These are phyloP conservation scores for Aspergillus pseudotamarii DNA, from an alignment of 2,329 filamentous ascomycete species.

Conservation along the genomic window DNA sequence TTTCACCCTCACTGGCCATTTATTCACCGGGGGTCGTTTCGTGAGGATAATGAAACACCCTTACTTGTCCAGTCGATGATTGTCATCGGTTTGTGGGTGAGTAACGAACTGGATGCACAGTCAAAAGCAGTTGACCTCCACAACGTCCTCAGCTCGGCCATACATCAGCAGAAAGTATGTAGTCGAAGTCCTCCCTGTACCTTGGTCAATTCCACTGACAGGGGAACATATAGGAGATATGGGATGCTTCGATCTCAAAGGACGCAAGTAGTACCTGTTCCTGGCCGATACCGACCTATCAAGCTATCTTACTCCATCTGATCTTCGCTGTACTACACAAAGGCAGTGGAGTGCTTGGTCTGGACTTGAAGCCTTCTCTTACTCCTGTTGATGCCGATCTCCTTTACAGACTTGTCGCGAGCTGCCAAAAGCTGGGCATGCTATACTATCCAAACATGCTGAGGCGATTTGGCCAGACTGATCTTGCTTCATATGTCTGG, in stretches of 20 bases:
- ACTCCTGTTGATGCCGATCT: slow-evolving; percentile 5
- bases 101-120: no score
- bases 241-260: slow-evolving; percentile 23
- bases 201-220: neutral
- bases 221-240: slow-evolving; percentile 20
- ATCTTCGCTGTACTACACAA: slow-evolving; percentile 27
- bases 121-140: no score
- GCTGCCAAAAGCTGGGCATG: slow-evolving; percentile 30
- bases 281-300: slow-evolving; percentile 37
- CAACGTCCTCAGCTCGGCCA: no score
- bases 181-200: no score
- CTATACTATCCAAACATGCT: slow-evolving; percentile 35
- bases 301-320: slow-evolving; percentile 35
- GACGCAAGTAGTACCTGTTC: slow-evolving; percentile 5
- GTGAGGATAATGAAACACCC: no score
- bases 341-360: slow-evolving; percentile 2
- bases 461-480: slow-evolving; percentile 12
- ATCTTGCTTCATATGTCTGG: slow-evolving; percentile 1
- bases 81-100: no score
- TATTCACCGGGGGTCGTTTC: no score
- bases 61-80: no score
- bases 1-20: no score
- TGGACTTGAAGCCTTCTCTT: slow-evolving; percentile 20
- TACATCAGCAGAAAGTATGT: no score
- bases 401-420: slow-evolving; percentile 23